Conservation (phyloP, 2,329 filamentous ascomycete genomes). For the Aureobasidium sp. region DNA sequence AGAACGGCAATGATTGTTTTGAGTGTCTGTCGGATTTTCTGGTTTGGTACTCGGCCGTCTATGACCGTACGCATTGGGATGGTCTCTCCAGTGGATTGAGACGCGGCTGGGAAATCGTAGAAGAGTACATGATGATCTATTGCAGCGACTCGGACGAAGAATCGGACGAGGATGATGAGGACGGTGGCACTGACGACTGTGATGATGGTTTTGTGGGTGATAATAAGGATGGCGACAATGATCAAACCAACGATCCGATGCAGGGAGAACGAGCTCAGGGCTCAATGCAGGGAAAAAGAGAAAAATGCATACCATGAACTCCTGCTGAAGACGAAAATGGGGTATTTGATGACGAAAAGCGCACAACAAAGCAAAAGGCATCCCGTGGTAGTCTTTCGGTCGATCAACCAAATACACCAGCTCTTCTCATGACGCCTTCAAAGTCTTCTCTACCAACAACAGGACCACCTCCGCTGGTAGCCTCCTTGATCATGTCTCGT, state of each 20-base stretch:
- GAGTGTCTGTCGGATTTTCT: too few relatives aligned
- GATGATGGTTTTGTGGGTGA: too few relatives aligned
- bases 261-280: not conserved
- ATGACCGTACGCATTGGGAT: too few relatives aligned
- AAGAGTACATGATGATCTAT: too few relatives aligned
- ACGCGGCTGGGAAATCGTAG: too few relatives aligned
- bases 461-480: slow-evolving; percentile 61
- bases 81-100: too few relatives aligned
- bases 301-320: slow-evolving; percentile 7
- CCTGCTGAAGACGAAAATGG: not conserved
- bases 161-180: too few relatives aligned
- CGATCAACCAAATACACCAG: slow-evolving; percentile 68
- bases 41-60: too few relatives aligned
- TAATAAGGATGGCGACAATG: too few relatives aligned
- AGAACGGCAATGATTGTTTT: too few relatives aligned
- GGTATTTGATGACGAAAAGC: slow-evolving; percentile 1
- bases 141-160: too few relatives aligned
- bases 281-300: not conserved
- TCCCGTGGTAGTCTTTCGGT: not conserved
- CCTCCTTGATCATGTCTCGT: slow-evolving; percentile 90
- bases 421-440: slow-evolving; percentile 74
- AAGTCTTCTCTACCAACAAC: slow-evolving; percentile 75
- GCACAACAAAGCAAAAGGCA: not conserved
- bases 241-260: not conserved
- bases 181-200: too few relatives aligned